Conservation (phyloP, 148 eudicot genomes). For the Cornus kousa region DNA sequence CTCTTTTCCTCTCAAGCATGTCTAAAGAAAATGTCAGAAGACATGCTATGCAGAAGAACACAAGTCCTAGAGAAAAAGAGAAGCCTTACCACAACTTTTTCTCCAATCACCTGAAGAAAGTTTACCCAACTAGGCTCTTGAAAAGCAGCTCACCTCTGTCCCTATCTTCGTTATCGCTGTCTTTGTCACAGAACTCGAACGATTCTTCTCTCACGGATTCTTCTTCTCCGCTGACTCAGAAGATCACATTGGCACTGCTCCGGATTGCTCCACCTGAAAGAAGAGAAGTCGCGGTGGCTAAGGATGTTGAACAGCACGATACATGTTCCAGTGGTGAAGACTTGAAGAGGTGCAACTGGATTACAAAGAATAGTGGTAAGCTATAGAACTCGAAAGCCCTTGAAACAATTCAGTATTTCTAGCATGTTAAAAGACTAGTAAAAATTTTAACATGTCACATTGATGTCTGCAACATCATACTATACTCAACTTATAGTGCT, state of each 20-base stretch:
- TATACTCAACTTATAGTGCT: not conserved
- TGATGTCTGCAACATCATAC: not conserved
- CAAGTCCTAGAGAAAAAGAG: slow-evolving; percentile 41
- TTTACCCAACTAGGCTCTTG: slow-evolving; percentile 67
- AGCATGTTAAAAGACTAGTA: not conserved
- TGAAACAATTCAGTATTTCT: not conserved
- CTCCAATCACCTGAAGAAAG: slow-evolving; percentile 69
- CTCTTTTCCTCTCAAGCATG: slow-evolving; percentile 32
- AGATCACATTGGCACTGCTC: slow-evolving; percentile 54
- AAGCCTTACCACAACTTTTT: slow-evolving; percentile 46
- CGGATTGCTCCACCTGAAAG: slow-evolving; percentile 32
- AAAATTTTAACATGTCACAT: not conserved
- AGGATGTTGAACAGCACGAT: slow-evolving; percentile 14
- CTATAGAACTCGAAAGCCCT: not conserved
- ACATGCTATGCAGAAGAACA: slow-evolving; percentile 56
- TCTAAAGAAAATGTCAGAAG: slow-evolving; percentile 54
- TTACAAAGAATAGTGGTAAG: slow-evolving; percentile 84
- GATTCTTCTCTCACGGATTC: slow-evolving; percentile 67
- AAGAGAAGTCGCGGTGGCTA: slow-evolving; percentile 27
- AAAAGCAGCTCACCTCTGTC: slow-evolving; percentile 71
- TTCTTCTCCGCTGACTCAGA: slow-evolving; percentile 63
- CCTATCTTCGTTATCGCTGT: slow-evolving; percentile 62
- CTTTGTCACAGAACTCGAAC: slow-evolving; percentile 67
- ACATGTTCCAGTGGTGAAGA: slow-evolving; percentile 27
- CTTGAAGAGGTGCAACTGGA: slow-evolving; percentile 86